Conservation (phyloP, 768 basidiomycete genomes). For the Tephrocybe sp. region DNA sequence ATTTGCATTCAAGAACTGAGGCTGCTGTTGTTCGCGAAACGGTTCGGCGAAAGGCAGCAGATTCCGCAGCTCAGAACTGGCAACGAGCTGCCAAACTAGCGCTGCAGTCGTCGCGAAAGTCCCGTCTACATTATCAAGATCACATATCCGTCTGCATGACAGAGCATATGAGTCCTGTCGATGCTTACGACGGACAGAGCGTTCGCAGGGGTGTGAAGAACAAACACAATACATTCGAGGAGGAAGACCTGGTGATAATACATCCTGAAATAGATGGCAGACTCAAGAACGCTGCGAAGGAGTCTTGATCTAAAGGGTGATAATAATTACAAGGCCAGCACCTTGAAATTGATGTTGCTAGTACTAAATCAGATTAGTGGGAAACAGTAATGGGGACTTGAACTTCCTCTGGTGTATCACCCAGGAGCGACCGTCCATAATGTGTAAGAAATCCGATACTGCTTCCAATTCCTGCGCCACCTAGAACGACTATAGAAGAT, state of each 20-base stretch:
- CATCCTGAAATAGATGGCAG: constrained; percentile 68
- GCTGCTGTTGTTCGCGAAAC: constrained; percentile 47
- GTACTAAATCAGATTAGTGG: constrained; percentile 9
- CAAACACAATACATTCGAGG: constrained; percentile 19
- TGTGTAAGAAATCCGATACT: constrained; percentile 59
- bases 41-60: constrained; percentile 28
- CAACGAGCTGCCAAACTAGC: constrained; percentile 40
- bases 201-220: constrained; percentile 33
- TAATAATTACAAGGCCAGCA: neutral
- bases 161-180: constrained; percentile 79
- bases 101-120: constrained; percentile 40
- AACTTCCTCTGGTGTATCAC: constrained; percentile 45
- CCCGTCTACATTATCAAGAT: constrained; percentile 52
- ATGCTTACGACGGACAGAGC: constrained; percentile 63
- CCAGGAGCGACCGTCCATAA: constrained; percentile 48
- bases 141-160: constrained; percentile 56
- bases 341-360: neutral
- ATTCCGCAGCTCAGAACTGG: constrained; percentile 40
- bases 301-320: too few species aligned
- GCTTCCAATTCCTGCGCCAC: constrained; percentile 68
- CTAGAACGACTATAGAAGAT: constrained; percentile 53
- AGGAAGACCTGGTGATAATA: constrained; percentile 53
- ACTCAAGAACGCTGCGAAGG: constrained; percentile 49
- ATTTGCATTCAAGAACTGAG: constrained; percentile 42
- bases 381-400: constrained; percentile 21